Conservation (phyloP, 371 early-diverging fungal genomes). For the Mucor piriformis region DNA sequence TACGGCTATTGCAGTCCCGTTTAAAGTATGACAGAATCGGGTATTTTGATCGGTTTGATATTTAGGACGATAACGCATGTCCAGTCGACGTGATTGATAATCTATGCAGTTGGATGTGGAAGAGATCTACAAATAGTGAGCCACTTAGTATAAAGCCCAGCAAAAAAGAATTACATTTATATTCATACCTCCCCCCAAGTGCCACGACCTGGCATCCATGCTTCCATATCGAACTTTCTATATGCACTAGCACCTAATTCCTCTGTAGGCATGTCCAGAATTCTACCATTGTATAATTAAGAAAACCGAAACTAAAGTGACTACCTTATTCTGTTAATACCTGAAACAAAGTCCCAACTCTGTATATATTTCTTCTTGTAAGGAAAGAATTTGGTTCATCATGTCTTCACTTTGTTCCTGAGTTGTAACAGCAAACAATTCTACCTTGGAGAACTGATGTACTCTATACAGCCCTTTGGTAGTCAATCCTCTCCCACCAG, state of each 20-base stretch:
- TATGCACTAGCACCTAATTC: constrained; percentile 94
- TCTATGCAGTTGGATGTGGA: constrained; percentile 91
- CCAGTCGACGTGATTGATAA: constrained; percentile 78
- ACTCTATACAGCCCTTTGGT: constrained; percentile 91
- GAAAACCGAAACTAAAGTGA: not conserved
- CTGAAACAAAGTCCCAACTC: constrained; percentile 84
- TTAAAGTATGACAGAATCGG: constrained; percentile 88
- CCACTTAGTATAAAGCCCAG: no score
- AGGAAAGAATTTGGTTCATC: constrained; percentile 68
- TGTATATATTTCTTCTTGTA: constrained; percentile 79
- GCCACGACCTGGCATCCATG: constrained; percentile 91
- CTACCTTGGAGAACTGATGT: constrained; percentile 95
- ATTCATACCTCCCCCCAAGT: constrained; percentile 84
- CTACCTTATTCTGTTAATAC: no score
- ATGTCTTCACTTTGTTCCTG: constrained; percentile 68
- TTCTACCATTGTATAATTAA: constrained; percentile 50
- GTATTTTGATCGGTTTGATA: constrained; percentile 29
- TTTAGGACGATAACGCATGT: constrained; percentile 57
- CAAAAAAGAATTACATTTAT: not conserved
- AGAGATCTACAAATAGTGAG: constrained; percentile 64
- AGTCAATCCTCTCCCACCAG: constrained; percentile 80
- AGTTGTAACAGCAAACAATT: constrained; percentile 81
- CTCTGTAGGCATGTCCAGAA: constrained; percentile 91
- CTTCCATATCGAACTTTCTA: constrained; percentile 93
- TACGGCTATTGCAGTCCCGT: constrained; percentile 94